Evolutionary conservation across 148 eudicot genomes (phyloP).

Genomic region (Heliamphora exappendiculata): DNA sequence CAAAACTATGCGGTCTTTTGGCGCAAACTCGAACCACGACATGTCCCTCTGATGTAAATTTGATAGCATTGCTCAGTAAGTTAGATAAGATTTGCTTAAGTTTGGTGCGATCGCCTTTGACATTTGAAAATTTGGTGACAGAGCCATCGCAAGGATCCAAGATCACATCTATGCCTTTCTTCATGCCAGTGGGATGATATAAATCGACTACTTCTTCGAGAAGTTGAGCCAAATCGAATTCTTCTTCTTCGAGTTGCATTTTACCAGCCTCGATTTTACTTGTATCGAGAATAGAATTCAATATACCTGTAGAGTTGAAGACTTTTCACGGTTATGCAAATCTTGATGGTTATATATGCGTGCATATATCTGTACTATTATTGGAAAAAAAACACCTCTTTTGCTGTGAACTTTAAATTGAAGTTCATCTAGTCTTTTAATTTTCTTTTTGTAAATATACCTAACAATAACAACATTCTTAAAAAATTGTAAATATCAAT

Average conservation of each 20-base stretch:
- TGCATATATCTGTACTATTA: no score
- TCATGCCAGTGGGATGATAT: constrained; percentile 52
- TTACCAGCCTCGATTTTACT: constrained; percentile 82
- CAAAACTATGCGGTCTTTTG: constrained; percentile 33
- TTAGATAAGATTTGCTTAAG: constrained; percentile 62
- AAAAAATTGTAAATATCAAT: no score
- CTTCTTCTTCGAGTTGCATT: constrained; percentile 55
- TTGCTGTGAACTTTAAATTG: no score
- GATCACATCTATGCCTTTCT: constrained; percentile 66
- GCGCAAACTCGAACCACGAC: constrained; percentile 56
- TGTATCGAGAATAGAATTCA: constrained; percentile 63
- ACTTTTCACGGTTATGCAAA: no score
- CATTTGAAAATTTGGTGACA: constrained; percentile 29
- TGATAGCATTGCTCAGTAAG: constrained; percentile 74
- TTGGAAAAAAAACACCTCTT: no score
- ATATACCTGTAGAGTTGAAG: constrained; percentile 28
- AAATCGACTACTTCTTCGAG: constrained; percentile 66
- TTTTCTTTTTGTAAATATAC: no score
- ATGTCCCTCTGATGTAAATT: constrained; percentile 70
- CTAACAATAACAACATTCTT: no score
- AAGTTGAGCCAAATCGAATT: constrained; percentile 48
- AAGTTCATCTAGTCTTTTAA: no score
- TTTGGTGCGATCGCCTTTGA: constrained; percentile 64
- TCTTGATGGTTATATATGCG: no score
- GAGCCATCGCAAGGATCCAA: constrained; percentile 66